Evolutionary conservation across 768 basidiomycete genomes (phyloP), one percentile per base, ranked within the genome.

Genomic region (Pleurotus djamor): DNA sequence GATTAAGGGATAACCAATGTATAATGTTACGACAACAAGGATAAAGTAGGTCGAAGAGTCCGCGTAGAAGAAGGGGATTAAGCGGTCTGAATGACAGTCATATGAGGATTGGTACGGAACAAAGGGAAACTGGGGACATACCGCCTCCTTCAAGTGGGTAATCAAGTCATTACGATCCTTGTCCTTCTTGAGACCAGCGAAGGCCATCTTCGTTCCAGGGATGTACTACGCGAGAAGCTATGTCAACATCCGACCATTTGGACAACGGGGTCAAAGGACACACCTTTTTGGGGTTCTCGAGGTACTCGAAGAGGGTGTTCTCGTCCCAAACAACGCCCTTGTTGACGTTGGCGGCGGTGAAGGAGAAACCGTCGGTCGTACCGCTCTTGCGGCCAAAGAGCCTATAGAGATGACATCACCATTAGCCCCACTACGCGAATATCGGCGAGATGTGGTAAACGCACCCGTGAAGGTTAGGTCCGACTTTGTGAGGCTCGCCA

Each of bases 151-250:
- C 67, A 96, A 80, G 72, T 81, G 86, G 60, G 94, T 86, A 69
- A 98, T 83, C 68, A 98, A 87, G 78, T 98, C 96, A 72, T 87
- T 91, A 78, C 96, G 88, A 74, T 98, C 96, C 83, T 95, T 94
- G 8, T 93, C 93, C 86, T 98, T 98, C 89, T 98, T 98, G 72
- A 98, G 78, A 68, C 96, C 96, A 64, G 95, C 94, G 67, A 97
- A 98, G 59, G 95, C 96, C 96, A 98, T 98, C 81, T 96, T 97
- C 52, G 96, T 97, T 50, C 96, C 95, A 41, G 93, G 93, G 65
- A 96, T 96, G 79, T 94, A 95, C 91, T 92, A 60, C 1, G 34
- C 13, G 35, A 17, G 32, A 21, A 5, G 34, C 37, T 12, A 58
- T 32, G 9, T 33, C n/a, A 43, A 44, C 12, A 13, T 35, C 47